Base-by-base conservation (phyloP, 2,329 filamentous ascomycete species). In the Cadophora sp. region DNA sequence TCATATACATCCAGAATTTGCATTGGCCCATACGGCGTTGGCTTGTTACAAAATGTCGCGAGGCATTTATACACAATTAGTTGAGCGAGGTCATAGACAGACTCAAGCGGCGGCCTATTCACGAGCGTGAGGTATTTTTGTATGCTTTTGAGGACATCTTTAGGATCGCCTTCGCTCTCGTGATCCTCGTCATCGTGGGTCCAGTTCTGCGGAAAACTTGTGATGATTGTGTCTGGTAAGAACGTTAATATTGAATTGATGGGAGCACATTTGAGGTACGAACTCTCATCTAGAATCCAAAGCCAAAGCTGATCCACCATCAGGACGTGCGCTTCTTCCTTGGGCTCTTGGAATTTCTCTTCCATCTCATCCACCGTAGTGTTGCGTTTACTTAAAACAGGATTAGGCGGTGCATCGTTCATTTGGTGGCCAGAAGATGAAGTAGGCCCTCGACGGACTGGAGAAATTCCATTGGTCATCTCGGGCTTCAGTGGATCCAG, bases 261-360 rank as follows among this genome's bases (percentile, higher is more conserved):
- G 4, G 34, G 3, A n/a, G 34, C 6, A 5, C 24, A 19, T 11
- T 53, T 27, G 24, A 34, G 19, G 29, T 29, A 64, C 56, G 65
- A 73, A 71, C 71, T 22, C 34, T 74, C 75, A 55, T 80, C 79
- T 0, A 81, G 65, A 40, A 81, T 77, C 79, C 79, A 82, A 72
- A 82, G 75, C 80, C 80, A 82, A 0, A 82, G 76, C 60, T 82
- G 80, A 50, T 82, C 80, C 2, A 81, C 79, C 80, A 82, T 82
- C 11, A 81, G 65, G 0, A 81, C 65, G 27, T 61, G 59, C 16
- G 43, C 27, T 56, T 56, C 27, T n/a, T 63, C 51, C 31, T 56
- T 56, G 16, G 29, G 27, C n/a, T 56, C 53, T 4, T 22, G 26
- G 29, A 31, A 56, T 1, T 31, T 12, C 16, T 56, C 53, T 34